A percentile compares a stretch with the other conserved stretches of the same genome.
These are phyloP conservation scores for Curvularia eragrostidis DNA, from an alignment of 2,329 filamentous ascomycete genomes.

Conservation along the genomic window DNA sequence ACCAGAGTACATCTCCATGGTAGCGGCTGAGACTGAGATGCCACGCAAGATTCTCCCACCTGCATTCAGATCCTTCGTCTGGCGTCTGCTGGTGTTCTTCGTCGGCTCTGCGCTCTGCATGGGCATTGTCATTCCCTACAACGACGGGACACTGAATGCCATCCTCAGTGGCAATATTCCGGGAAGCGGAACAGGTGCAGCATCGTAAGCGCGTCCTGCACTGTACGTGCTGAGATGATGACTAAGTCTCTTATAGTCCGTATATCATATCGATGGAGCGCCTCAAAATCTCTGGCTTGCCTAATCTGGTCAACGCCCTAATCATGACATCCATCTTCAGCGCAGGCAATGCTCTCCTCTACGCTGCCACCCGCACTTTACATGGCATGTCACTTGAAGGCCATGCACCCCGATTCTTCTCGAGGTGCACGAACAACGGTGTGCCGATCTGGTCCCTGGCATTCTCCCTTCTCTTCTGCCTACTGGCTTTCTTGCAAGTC, in stretches of 20 bases:
- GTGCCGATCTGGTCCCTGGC: conserved; percentile 76
- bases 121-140: conserved; percentile 62
- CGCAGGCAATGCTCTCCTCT: conserved; percentile 64
- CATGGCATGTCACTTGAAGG: conserved; percentile 62
- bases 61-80: conserved; percentile 57
- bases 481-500: conserved; percentile 78
- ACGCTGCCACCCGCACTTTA: conserved; percentile 60
- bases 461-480: conserved; percentile 69
- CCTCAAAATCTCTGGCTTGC: conserved; percentile 60
- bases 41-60: conserved; percentile 54
- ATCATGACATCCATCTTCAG: conserved; percentile 62
- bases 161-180: conserved; percentile 61
- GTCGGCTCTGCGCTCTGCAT: conserved; percentile 54
- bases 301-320: conserved; percentile 64
- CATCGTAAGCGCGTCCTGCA: conserved; percentile 48
- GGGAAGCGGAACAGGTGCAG: conserved; percentile 54
- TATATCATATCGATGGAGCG: conserved; percentile 68
- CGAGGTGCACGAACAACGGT: conserved; percentile 65
- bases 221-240: background rate
- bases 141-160: conserved; percentile 64
- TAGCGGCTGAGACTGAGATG: conserved; percentile 55
- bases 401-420: conserved; percentile 61
- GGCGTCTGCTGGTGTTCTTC: conserved; percentile 55
- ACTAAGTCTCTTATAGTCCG: conserved; percentile 40
- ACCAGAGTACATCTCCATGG: conserved; percentile 58